Evolutionary conservation across 495 filamentous ascomycete species (phyloP), one percentile per base, ranked within the genome.

Genomic region (Staphylotrichum longicolle): DNA sequence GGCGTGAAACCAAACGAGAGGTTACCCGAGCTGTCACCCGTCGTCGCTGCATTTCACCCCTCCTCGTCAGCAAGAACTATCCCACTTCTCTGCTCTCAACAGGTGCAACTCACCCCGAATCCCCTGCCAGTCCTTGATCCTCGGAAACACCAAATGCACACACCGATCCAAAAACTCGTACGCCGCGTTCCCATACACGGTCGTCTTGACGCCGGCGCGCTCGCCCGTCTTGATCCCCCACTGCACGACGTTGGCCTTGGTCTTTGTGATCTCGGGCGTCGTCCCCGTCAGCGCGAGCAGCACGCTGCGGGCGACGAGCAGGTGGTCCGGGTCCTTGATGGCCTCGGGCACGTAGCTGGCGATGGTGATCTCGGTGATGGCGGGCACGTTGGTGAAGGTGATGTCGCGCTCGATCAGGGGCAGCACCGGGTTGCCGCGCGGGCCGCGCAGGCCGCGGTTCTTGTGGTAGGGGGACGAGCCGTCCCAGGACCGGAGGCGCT

Each of bases 101-200:
- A 7, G 1, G 14, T 27, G 12, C 20, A 50, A 63, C 63, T 82
- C 54, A 63, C 90, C 93, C 71, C 82, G 78, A 41, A 96, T 80
- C 60, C 94, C 94, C 58, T 82, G 81, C 85, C 91, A 98, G 60
- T 98, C 94, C 80, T 97, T 98, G 67, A 98, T 93, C 67, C 85
- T 86, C 54, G 94, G 94, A 71, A 97, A 79, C 7, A 98, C 95
- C 5, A 97, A 78, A 74, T 96, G 88, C 44, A 96, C 79, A 65
- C 88, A 73, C 77, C 93, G 92, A 54, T 90, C 85, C 45, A 98
- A 65, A 74, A 98, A 98, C 71, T 95, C 84, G 62, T 89, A 91
- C 70, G 96, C 93, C 53, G 87, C 83, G 74, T 94, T 87, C 14
- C 91, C 89, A 37, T 79, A 74, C 49, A 98, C 70, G 44, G 88